A percentile compares a stretch with the other conserved stretches of the same genome.
phyloP scores from a whole-genome alignment of 169 alveolate genomes.

The Plasmodium vivax region DNA sequence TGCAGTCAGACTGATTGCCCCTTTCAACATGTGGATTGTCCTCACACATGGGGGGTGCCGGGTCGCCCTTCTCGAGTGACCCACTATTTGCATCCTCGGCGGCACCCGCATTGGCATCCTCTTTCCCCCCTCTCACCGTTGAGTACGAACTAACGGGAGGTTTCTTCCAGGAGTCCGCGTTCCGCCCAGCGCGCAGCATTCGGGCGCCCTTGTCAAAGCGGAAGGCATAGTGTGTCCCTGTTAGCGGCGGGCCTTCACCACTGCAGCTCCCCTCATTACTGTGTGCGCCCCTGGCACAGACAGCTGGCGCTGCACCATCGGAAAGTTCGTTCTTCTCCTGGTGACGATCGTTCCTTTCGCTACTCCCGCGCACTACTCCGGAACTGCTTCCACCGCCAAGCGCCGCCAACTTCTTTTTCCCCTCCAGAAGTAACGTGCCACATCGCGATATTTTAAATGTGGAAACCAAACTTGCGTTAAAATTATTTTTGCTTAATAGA shows the following conservation, averaged over 20 bases:
- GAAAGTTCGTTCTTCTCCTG: neutral
- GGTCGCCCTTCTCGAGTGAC: neutral
- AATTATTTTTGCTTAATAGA: constrained; percentile 41
- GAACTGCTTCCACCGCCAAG: neutral
- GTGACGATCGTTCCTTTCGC: neutral
- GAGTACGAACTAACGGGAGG: neutral
- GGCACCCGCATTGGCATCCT: neutral
- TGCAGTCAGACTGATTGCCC: neutral
- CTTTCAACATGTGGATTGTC: neutral
- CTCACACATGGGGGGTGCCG: neutral
- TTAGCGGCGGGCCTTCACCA: neutral
- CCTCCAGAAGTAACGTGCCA: neutral
- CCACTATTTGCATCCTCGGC: neutral
- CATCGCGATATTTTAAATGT: constrained; percentile 6
- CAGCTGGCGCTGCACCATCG: neutral
- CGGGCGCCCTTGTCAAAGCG: neutral
- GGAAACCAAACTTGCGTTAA: neutral
- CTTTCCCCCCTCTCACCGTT: neutral
- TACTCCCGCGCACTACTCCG: neutral
- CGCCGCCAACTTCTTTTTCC: neutral
- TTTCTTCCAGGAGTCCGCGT: neutral
- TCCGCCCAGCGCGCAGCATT: neutral
- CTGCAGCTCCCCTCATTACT: neutral
- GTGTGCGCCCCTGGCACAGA: neutral
- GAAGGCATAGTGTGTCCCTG: neutral